Evolutionary conservation across 2,329 filamentous ascomycete genomes (phyloP), one percentile per base, ranked within the genome.

Genomic region (Pestalotiopsis sp.): DNA sequence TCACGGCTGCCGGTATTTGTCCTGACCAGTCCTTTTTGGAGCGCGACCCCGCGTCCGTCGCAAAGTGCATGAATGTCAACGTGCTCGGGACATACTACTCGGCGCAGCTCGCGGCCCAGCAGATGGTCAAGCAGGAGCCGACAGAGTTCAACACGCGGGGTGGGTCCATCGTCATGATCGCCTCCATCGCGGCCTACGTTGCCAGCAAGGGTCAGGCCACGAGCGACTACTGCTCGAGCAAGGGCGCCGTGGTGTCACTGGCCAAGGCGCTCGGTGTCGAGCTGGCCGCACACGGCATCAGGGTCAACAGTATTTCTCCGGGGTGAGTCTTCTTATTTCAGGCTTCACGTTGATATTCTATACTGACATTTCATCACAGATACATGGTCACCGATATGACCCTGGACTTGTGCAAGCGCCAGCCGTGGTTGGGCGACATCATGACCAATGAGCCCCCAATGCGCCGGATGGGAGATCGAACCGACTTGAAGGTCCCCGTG

Each of bases 11-110:
- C 2, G 69, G 69, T 14, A 70, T 70, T 52, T 70, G 69, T 23
- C 66, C 60, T 3, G 69, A 70, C 13, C 62, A 70, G 55, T 67
- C 69, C 17, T 70, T 68, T 27, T 58, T 70, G 13, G 67, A 70
- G 38, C 68, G 74, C 41, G 63, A 25, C 76, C 90, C 77, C 87
- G 88, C 76, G 93, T 91, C 85, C 85, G 90, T 74, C 87, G 91
- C 78, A 90, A 93, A 74, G 82, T 93, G 76, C 58, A 72, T 76
- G 64, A 84, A 90, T 75, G 90, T 91, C 72, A 92, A 93, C 77
- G 81, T 93, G 72, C 91, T 86, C 63, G 92, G 91, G n/a, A 89
- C 87, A 25, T 91, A 90, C 79, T 84, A 91, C 78, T 92, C 90
- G 75, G 91, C 91, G 69, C 90, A 92, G 81, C 90, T 90, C 68